Evolutionary conservation across 306 rosid genomes (phyloP), one percentile per base, ranked within the genome.

Genomic region (Bauhinia variegata): DNA sequence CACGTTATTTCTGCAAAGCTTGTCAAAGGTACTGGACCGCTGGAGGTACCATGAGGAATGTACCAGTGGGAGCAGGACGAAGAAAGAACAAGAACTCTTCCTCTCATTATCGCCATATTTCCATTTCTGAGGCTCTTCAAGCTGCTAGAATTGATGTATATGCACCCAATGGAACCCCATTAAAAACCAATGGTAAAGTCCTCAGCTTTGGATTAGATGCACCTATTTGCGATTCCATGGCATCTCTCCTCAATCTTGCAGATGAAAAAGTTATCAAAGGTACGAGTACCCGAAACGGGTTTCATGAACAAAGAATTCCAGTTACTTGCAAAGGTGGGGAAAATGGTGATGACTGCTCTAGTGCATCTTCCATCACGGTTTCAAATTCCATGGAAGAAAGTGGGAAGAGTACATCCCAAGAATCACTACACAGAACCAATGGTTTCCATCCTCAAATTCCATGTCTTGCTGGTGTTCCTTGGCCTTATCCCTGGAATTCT

Each of bases 1-100:
- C 96, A 8, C 96, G 97, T 43, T 87, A 92, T 65, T 92, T 92
- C 85, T 92, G 97, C 79, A 92, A 92, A 75, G 88, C 96, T 8
- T 92, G 97, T 65, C 97, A 92, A 68, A 82, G 97, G 80, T 92
- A 92, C 74, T 92, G 97, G 97, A 92, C 96, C 33, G 91, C 91
- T 1, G 97, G 97, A 3, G 96, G 97, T 60, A 86, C 88, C 32
- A 92, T 89, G 96, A 85, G 97, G 84, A 92, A 85, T 74, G 96
- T 92, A 19, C 97, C 97, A 0, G 95, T 92, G 2, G 97, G 97
- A n/a, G 97, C 97, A 34, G 97, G 97, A 9, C 80, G 97, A 38
- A 80, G 97, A 42, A 92, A 85, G 83, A 88, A 80, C 87, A 92
- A 88, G 88, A 91, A 83, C 84, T 85, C 95, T 3, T 12, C 83